Base-by-base conservation (phyloP, 495 filamentous ascomycete species). In the Penicillium paxilli region DNA sequence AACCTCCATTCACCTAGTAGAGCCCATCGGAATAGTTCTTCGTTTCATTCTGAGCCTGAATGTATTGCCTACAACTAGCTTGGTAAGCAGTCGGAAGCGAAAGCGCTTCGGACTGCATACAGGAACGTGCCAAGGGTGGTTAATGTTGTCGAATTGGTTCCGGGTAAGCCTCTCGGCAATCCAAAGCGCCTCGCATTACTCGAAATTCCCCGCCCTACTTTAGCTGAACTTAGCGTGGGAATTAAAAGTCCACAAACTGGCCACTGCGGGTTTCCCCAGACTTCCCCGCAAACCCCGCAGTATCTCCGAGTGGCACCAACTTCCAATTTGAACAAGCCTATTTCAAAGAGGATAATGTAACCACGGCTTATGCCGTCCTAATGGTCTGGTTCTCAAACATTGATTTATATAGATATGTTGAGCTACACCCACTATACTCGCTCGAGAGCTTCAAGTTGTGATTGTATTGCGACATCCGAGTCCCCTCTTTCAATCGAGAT, bases 301-400 rank as follows among this genome's bases (percentile, higher is more conserved):
- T 44, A 23, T 44, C 23, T 10, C 41, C 41, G 41, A 44, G 41
- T 44, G 41, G 20, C 41, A 44, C 20, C 21, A 44, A 44, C 41
- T 44, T 44, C 41, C 41, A 22, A 44, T n/a, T n/a, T n/a, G 23
- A 44, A 11, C 20, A 44, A 20, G 21, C 7, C 2, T 0, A 10
- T 44, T 24, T 20, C 41, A 12, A 44, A 20, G 20, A 20, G 41
- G 41, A 25, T 44, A 44, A 23, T 24, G 20, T 44, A 44, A 24
- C 41, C 28, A 32, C 28, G 28, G 26, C 28, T 32, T 32, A 32
- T 32, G 1, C 14, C 14, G 3, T 12, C 28, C 4, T 0, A 14
- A 32, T 32, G 28, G 28, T 32, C 28, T 32, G 28, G 14, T 32
- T 12, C 28, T 32, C 3, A 4, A 32, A 12, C 3, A 32, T 7